phyloP scores from a whole-genome alignment of 2,329 filamentous ascomycete species.

The Fusarium odoratissimum region DNA sequence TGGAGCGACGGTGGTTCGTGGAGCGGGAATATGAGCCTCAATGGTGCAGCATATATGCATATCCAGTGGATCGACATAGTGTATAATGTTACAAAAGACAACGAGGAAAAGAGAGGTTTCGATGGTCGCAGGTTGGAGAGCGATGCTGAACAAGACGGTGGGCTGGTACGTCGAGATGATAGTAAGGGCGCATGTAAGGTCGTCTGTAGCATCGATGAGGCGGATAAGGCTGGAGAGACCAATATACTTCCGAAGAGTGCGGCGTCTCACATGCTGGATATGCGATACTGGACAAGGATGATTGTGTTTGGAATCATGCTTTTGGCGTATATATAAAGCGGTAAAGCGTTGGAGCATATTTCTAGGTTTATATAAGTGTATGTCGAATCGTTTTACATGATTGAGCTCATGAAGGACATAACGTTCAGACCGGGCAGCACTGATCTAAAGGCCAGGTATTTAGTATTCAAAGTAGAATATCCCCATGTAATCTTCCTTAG shows the following conservation, averaged over 20 bases:
- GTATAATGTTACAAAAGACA: constrained; percentile 57
- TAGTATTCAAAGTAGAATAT: background rate
- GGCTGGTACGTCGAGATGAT: constrained; percentile 51
- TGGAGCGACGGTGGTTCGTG: constrained; percentile 71
- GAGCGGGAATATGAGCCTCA: constrained; percentile 68
- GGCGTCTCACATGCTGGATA: constrained; percentile 17
- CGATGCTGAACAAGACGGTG: constrained; percentile 40
- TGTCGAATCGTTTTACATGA: background rate
- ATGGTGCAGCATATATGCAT: constrained; percentile 64
- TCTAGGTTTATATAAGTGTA: background rate
- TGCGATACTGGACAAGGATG: background rate
- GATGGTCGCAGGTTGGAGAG: background rate
- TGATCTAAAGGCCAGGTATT: background rate
- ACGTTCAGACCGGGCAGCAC: background rate
- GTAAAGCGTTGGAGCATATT: background rate
- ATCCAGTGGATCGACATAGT: constrained; percentile 73
- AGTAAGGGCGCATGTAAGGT: constrained; percentile 36
- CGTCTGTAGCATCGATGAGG: constrained; percentile 52
- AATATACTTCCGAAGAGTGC: constrained; percentile 44
- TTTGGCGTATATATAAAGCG: background rate
- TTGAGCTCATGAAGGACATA: background rate
- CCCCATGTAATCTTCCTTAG: background rate
- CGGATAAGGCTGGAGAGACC: constrained; percentile 41
- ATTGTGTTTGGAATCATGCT: constrained; percentile 3
- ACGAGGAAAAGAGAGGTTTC: constrained; percentile 20